These are phyloP conservation scores for Waltergamsia citrina DNA, from an alignment of 2,329 filamentous ascomycete genomes.

Conservation along the genomic window DNA sequence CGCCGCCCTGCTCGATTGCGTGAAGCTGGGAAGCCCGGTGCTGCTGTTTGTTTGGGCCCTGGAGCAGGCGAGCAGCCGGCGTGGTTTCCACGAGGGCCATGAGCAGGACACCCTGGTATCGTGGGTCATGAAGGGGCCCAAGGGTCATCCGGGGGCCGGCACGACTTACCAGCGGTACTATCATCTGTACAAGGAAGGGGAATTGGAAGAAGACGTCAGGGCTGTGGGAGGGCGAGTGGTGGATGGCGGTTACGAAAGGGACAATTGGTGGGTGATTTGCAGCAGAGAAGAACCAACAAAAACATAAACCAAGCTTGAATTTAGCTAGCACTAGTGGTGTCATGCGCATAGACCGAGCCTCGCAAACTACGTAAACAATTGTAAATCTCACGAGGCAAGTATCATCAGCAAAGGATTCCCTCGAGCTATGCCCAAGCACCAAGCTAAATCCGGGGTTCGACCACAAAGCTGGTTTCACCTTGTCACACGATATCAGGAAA, in stretches of 20 bases:
- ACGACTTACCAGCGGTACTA: constrained; percentile 83
- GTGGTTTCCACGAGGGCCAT: constrained; percentile 78
- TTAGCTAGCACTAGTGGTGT: too few relatives aligned
- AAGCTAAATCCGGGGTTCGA: too few relatives aligned
- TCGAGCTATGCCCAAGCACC: too few relatives aligned
- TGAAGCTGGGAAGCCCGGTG: constrained; percentile 53
- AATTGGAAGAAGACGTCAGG: constrained; percentile 72
- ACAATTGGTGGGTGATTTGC: constrained; percentile 93
- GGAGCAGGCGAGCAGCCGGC: constrained; percentile 76
- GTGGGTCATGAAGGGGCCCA: constrained; percentile 59
- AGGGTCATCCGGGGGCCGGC: constrained; percentile 16
- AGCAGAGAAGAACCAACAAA: constrained; percentile 12
- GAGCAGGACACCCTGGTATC: constrained; percentile 92
- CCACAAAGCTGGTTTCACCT: too few relatives aligned
- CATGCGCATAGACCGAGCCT: too few relatives aligned
- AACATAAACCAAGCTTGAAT: too few relatives aligned
- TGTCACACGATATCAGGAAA: too few relatives aligned
- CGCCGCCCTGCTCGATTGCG: constrained; percentile 56
- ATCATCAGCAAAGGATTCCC: too few relatives aligned
- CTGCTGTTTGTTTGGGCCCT: constrained; percentile 93
- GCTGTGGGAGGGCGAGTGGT: constrained; percentile 67
- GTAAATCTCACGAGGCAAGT: too few relatives aligned
- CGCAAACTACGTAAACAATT: too few relatives aligned
- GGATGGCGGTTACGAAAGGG: constrained; percentile 83
- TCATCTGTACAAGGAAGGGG: constrained; percentile 79